Percentiles rank a stretch among this genome's conserved stretches.
Evolutionary conservation across 2,329 filamentous ascomycete species (phyloP).

Genomic region (Aureobasidium lini): DNA sequence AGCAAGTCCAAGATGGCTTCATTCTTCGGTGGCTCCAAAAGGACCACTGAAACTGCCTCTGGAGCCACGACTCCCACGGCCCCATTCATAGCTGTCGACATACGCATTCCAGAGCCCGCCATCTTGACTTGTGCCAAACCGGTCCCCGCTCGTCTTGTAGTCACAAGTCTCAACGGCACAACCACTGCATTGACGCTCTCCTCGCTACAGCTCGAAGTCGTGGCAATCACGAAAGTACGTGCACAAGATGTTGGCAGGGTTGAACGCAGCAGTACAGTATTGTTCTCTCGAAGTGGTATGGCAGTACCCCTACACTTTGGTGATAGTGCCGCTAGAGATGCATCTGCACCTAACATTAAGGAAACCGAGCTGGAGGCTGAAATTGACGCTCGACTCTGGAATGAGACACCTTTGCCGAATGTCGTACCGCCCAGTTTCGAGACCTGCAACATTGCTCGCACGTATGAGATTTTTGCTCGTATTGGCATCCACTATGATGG

Average conservation of each 20-base stretch:
- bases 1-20: constrained; percentile 47
- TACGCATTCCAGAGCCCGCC: constrained; percentile 75
- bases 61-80: constrained; percentile 18
- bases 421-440: constrained; percentile 80
- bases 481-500: constrained; percentile 65
- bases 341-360: neutral
- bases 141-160: constrained; percentile 69
- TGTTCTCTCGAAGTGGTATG: constrained; percentile 49
- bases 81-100: constrained; percentile 67
- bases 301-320: constrained; percentile 2
- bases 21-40: constrained; percentile 46
- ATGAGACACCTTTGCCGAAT: constrained; percentile 63
- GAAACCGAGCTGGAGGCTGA: constrained; percentile 18
- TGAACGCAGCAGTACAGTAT: constrained; percentile 67
- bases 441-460: constrained; percentile 77
- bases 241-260: constrained; percentile 66
- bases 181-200: constrained; percentile 66
- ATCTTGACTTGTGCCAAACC: constrained; percentile 86
- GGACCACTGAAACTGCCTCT: constrained; percentile 20
- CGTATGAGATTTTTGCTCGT: constrained; percentile 76
- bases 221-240: constrained; percentile 70
- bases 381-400: constrained; percentile 62
- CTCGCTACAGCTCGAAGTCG: constrained; percentile 72
- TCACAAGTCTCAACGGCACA: constrained; percentile 66
- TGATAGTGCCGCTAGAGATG: neutral